Base-by-base conservation (phyloP, 83 land plant genomes). In the Picea engelmannii region DNA sequence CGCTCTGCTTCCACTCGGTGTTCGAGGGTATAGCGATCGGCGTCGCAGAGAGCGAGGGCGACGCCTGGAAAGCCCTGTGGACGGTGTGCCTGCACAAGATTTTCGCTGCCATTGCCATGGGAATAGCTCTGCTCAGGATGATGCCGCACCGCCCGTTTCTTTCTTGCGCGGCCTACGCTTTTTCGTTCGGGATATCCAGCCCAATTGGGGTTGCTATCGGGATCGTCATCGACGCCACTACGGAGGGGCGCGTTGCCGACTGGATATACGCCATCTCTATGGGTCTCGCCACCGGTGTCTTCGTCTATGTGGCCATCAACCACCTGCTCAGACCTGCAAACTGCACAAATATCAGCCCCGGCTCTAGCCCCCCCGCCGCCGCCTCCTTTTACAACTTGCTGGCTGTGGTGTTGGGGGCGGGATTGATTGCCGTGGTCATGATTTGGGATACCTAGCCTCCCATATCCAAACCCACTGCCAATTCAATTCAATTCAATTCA, bases 11-110 rank as follows among this genome's bases (percentile, higher is more conserved):
- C 58, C 98, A 95, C 77, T 95, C 98, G 9, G 87, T 95, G 13
- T 95, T 95, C 76, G 98, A 95, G 79, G 98, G 98, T 44, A 95
- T 95, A 68, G 98, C 98, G 1, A 85, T 95, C 67, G 98, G 98
- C 59, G 84, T 95, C 79, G 76, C 98, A 86, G 91, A 95, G 91
- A 85, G 20, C 49, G 83, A 49, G 55, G 60, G n/a, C 17, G 90
- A 93, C 62, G 91, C 97, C 2, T 95, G 97, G 97, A 91, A 63
- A 78, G 91, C 90, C 1, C 82, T 95, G 49, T 95, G 97, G 97
- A 95, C 97, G 0, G 79, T 95, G 21, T 87, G 80, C 15, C 82
- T 95, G 60, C 97, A 93, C 94, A 95, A 95, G 84, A 66, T 93
- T 4, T 95, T 95, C 67, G 97, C 97, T 23, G 97, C 95, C 73